Percentiles rank a stretch among this genome's conserved stretches.
Evolutionary conservation across 1,284 basidiomycete genomes (phyloP).

Genomic region (Trametes sp.): DNA sequence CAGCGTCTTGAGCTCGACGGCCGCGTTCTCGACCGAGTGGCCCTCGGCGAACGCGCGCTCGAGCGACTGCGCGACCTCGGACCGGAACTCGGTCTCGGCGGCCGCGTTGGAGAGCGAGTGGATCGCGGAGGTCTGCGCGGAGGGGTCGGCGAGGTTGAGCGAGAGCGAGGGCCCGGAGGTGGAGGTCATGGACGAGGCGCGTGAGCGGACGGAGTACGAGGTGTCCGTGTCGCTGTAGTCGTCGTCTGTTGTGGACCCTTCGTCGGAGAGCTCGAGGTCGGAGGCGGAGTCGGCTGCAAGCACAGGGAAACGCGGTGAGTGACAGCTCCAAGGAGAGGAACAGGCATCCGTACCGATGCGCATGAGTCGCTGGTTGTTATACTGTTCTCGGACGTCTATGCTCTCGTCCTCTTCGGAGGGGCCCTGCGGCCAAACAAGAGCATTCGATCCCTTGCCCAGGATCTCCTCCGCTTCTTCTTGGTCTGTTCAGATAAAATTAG

Average conservation of each 20-base stretch:
- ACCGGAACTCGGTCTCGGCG: slow-evolving; percentile 75
- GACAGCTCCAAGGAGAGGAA: background rate
- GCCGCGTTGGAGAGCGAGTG: slow-evolving; percentile 46
- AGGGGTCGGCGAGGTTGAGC: slow-evolving; percentile 46
- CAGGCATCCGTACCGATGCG: slow-evolving; percentile 60
- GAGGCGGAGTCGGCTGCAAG: slow-evolving; percentile 64
- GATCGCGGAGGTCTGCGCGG: slow-evolving; percentile 38
- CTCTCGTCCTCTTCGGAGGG: slow-evolving; percentile 62
- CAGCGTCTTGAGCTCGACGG: slow-evolving; percentile 92
- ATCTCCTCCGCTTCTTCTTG: slow-evolving; percentile 55
- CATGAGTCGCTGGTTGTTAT: slow-evolving; percentile 72
- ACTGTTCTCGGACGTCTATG: slow-evolving; percentile 66
- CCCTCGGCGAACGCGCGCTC: slow-evolving; percentile 91
- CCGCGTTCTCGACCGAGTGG: slow-evolving; percentile 90
- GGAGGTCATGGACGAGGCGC: slow-evolving; percentile 50
- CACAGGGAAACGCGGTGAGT: slow-evolving; percentile 11
- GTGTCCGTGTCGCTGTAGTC: slow-evolving; percentile 45
- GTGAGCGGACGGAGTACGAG: slow-evolving; percentile 42
- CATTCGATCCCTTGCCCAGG: slow-evolving; percentile 71
- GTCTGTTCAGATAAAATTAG: slow-evolving; percentile 28
- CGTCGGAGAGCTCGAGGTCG: slow-evolving; percentile 67
- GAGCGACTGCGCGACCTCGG: slow-evolving; percentile 82
- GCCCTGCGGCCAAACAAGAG: slow-evolving; percentile 71
- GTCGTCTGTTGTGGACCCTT: slow-evolving; percentile 56
- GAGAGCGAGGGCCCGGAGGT: slow-evolving; percentile 49